Conservation (phyloP, 1,139 yeast genomes). For the Groenewaldozyma sp. region DNA sequence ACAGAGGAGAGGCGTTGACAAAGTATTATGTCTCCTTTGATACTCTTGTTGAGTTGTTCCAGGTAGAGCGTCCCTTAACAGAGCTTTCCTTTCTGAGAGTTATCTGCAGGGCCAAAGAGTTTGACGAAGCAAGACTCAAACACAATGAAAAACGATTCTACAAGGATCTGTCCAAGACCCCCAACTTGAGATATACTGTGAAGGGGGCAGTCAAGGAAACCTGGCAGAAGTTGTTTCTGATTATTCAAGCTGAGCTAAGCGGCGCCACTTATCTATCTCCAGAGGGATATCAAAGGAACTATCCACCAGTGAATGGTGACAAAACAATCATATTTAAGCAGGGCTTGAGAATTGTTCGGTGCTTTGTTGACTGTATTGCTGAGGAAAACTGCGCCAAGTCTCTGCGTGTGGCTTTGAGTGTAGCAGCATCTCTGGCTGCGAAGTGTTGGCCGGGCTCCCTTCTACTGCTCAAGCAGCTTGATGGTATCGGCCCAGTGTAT, state of each 20-base stretch:
- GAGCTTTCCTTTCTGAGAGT: background rate
- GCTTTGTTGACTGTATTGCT: slow-evolving; percentile 1
- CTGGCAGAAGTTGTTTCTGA: slow-evolving; percentile 1
- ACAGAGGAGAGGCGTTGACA: background rate
- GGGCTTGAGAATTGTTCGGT: background rate
- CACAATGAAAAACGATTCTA: slow-evolving; percentile 2
- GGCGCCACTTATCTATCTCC: background rate
- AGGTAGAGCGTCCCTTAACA: background rate
- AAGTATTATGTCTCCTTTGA: background rate
- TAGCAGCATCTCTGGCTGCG: background rate
- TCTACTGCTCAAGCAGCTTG: background rate
- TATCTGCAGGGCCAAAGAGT: background rate
- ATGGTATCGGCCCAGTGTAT: background rate
- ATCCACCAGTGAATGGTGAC: background rate
- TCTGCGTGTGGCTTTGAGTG: background rate
- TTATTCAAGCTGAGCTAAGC: slow-evolving; percentile 1
- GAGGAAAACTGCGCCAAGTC: slow-evolving; percentile 1
- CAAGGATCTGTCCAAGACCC: background rate
- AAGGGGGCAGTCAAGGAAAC: slow-evolving; percentile 1
- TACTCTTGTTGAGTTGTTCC: background rate
- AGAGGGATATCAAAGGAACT: background rate
- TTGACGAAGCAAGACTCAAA: slow-evolving; percentile 1
- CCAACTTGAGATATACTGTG: background rate
- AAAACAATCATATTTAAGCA: background rate
- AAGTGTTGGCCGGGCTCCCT: slow-evolving; percentile 2